Base-by-base conservation (phyloP, 164 flowering plant genomes). In the Paratinospora sagittata region DNA sequence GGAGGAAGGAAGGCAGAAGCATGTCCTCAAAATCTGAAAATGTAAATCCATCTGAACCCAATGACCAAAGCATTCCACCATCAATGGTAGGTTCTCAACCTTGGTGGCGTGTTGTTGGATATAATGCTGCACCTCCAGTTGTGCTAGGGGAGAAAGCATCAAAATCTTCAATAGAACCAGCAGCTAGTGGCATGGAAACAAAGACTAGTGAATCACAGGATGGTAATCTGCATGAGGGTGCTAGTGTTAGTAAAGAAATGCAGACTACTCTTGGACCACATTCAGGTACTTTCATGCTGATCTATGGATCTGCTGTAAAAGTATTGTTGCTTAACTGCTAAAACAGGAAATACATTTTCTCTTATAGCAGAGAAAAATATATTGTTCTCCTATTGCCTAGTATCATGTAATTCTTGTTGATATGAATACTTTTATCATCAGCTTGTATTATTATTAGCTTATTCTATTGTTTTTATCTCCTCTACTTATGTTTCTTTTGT, bases 41-140 rank as follows among this genome's bases (percentile, higher is more conserved):
- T 72, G 66, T 43, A 63, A 83, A 82, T 70, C 71, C 63, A 62
- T 30, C 78, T 27, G 87, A 79, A 67, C 63, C 80, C 10, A 76
- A 69, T 69, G 68, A 75, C 16, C 81, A 79, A 43, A 78, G 69
- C 36, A 67, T 78, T 71, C 77, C 79, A 24, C 78, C 78, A 34
- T 70, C 82, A 24, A 58, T 80, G 8, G 73, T 74, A 21, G 74
- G 79, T 79, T 52, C 88, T 71, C 95, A 92, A 73, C 95, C 93
- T 27, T 92, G 98, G 98, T 89, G 93, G 96, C 89, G 85, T 68
- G 71, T 61, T 70, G 34, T 68, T 77, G 90, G 83, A 39, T 86
- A 82, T 79, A 81, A 76, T 73, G 67, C 84, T n/a, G 69, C 75
- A 2, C 57, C 84, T 58, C 62, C 82, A 11, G 70, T 76, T 23